These are phyloP conservation scores for Gynostemma pentaphyllum DNA, from an alignment of 306 rosid genomes.

Conservation along the genomic window DNA sequence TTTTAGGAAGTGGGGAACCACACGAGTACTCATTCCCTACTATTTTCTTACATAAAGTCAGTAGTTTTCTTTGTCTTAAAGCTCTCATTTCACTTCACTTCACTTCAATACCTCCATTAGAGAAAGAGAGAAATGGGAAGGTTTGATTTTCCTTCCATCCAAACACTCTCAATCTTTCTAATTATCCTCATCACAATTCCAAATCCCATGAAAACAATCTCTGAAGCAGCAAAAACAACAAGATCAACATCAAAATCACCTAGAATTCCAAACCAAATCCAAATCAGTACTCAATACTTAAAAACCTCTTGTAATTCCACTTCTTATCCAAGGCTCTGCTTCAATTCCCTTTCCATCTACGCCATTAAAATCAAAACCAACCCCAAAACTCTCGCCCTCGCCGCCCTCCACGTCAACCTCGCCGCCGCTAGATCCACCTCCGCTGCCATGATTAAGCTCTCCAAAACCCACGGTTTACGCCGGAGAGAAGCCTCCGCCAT, in stretches of 20 bases:
- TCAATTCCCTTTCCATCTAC: constrained; percentile 23
- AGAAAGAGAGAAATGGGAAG: constrained; percentile 1
- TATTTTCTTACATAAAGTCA: no score
- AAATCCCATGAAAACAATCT: not conserved
- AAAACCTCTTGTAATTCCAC: constrained; percentile 27
- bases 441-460: constrained; percentile 3
- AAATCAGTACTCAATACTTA: constrained; percentile 15
- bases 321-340: constrained; percentile 23
- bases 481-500: constrained; percentile 19
- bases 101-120: not conserved
- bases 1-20: no score
- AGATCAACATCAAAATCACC: not conserved
- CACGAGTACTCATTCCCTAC: no score
- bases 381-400: constrained; percentile 22
- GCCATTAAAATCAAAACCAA: constrained; percentile 23
- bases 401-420: constrained; percentile 26
- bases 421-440: constrained; percentile 10
- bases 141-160: constrained; percentile 1
- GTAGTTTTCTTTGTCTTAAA: not conserved
- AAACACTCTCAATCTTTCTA: constrained; percentile 2
- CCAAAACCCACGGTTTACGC: constrained; percentile 18
- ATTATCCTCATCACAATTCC: constrained; percentile 3
- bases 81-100: not conserved
- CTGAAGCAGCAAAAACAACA: constrained; percentile 1
- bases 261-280: not conserved